Conservation (phyloP, 495 filamentous ascomycete species). For the Terfezia boudieri region DNA sequence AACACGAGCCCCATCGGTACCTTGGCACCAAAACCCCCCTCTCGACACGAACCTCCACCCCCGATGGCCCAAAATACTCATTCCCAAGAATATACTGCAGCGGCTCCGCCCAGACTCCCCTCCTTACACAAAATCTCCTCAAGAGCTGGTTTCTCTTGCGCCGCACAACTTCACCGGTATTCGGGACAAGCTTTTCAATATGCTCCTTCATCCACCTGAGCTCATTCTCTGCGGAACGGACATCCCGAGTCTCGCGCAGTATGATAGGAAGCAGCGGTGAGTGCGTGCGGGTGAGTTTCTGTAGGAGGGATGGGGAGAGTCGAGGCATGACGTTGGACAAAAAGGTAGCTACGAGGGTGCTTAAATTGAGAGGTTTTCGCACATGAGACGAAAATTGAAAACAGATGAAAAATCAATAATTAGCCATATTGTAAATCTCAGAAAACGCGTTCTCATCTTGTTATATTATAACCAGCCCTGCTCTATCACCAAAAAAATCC, state of each 20-base stretch:
- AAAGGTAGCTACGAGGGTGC: background rate
- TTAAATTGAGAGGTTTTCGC: no score
- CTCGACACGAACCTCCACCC: constrained; percentile 52
- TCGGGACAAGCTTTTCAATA: constrained; percentile 16
- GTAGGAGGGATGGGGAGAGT: constrained; percentile 35
- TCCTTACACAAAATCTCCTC: constrained; percentile 29
- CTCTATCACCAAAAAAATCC: background rate
- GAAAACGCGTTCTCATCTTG: no score
- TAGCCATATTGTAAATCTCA: no score
- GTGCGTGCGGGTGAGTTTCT: constrained; percentile 31
- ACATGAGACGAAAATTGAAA: no score
- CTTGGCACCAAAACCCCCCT: constrained; percentile 69
- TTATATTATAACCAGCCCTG: background rate
- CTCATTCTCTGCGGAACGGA: constrained; percentile 49
- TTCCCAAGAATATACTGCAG: constrained; percentile 77
- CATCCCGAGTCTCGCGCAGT: constrained; percentile 43
- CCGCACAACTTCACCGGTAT: constrained; percentile 10
- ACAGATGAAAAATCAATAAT: no score
- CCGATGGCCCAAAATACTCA: constrained; percentile 52
- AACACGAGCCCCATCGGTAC: constrained; percentile 19
- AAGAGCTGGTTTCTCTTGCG: constrained; percentile 15
- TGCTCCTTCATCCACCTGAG: constrained; percentile 68
- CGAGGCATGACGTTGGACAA: constrained; percentile 43
- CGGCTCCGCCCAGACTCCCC: constrained; percentile 41
- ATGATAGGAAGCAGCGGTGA: constrained; percentile 38